Evolutionary conservation across 495 filamentous ascomycete species (phyloP).

Genomic region (Mytilinidion resinicola): DNA sequence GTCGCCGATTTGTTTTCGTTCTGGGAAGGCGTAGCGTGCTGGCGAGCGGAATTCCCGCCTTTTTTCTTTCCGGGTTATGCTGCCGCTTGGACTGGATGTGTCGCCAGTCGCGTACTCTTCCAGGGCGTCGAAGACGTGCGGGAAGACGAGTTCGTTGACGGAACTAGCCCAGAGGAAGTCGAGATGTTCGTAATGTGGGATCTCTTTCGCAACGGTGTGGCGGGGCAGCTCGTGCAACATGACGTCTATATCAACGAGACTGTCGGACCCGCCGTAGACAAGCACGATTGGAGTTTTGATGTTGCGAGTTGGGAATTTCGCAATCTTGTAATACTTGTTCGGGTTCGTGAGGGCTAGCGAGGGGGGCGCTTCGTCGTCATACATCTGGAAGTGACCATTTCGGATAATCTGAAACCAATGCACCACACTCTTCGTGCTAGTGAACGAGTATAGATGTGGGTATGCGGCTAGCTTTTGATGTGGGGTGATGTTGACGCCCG

Average conservation of each 20-base stretch:
- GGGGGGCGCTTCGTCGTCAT: conserved; percentile 81
- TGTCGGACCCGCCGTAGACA: conserved; percentile 88
- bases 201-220: conserved; percentile 74
- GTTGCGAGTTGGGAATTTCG: conserved; percentile 91
- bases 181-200: conserved; percentile 89
- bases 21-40: conserved; percentile 14
- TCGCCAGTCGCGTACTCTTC: conserved; percentile 37
- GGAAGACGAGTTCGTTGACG: conserved; percentile 75
- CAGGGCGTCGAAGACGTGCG: conserved; percentile 81
- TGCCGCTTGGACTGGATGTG: neutral
- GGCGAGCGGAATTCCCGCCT: neutral
- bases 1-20: conserved; percentile 9
- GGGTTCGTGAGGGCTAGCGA: conserved; percentile 48
- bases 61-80: conserved; percentile 8
- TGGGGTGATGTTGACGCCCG: conserved; percentile 72
- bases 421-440: conserved; percentile 89
- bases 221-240: conserved; percentile 84
- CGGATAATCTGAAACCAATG: conserved; percentile 99
- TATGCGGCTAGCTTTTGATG: conserved; percentile 96
- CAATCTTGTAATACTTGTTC: conserved; percentile 75
- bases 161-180: conserved; percentile 95
- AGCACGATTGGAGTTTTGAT: conserved; percentile 94
- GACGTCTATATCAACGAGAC: conserved; percentile 86
- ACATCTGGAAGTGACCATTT: conserved; percentile 94
- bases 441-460: conserved; percentile 91